A percentile compares a stretch with the other conserved stretches of the same genome.
phyloP scores from a whole-genome alignment of 2,329 filamentous ascomycete species.

The Ilyonectria mors-panacis region DNA sequence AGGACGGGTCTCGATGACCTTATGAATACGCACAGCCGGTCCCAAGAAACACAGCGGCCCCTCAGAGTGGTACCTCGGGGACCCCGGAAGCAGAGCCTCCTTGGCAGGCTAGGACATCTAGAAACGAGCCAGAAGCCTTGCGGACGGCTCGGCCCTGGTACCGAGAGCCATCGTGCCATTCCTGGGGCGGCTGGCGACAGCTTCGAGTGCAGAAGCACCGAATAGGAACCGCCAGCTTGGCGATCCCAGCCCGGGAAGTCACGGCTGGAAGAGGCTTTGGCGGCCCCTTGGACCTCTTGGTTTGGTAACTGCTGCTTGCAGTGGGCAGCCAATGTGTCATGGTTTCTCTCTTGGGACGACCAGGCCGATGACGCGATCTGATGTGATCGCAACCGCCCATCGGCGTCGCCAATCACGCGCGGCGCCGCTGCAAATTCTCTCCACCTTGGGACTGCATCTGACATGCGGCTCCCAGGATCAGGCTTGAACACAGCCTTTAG shows the following conservation, averaged over 20 bases:
- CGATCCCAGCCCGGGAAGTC: conserved; percentile 15
- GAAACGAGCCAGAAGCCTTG: conserved; percentile 43
- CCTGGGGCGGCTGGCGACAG: conserved; percentile 25
- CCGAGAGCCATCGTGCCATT: conserved; percentile 34
- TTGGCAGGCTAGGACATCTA: conserved; percentile 34
- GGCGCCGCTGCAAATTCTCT: conserved; percentile 2
- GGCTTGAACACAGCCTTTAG: neutral
- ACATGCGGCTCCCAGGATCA: conserved; percentile 22
- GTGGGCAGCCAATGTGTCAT: conserved; percentile 37
- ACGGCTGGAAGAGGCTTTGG: conserved; percentile 16
- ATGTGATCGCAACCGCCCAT: conserved; percentile 43
- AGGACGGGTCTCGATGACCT: conserved; percentile 16
- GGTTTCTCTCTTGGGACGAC: conserved; percentile 36
- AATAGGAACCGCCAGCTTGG: conserved; percentile 32
- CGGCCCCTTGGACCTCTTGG: neutral
- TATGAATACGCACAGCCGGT: conserved; percentile 13
- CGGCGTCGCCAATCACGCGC: conserved; percentile 29
- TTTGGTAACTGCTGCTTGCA: neutral
- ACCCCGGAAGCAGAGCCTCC: conserved; percentile 1
- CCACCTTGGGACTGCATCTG: conserved; percentile 37
- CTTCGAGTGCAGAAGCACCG: conserved; percentile 29
- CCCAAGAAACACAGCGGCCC: conserved; percentile 18
- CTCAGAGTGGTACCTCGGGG: conserved; percentile 15
- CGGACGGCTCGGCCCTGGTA: conserved; percentile 28
- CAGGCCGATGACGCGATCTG: conserved; percentile 50